Base-by-base conservation (phyloP, 768 basidiomycete genomes). In the Tulasnella sp. region DNA sequence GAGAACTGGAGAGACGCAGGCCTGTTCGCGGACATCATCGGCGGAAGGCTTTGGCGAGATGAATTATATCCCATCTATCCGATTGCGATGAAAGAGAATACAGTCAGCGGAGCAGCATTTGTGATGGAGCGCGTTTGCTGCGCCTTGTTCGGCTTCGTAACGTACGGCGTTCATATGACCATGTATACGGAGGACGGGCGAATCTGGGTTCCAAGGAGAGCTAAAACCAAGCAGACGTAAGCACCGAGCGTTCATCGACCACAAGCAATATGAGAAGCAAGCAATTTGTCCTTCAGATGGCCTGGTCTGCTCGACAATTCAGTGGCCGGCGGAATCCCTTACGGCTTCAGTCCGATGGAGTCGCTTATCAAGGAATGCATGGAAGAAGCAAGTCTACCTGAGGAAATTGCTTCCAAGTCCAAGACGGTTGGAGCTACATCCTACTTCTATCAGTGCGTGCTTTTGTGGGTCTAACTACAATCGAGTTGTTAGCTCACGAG, bases 151-250 rank as follows among this genome's bases (percentile, higher is more conserved):
- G 95, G 96, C 2, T 79, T 95, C 7, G 85, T 92, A 67, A 97
- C 95, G 0, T 95, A 91, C 76, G 96, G 97, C 0, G 91, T 96
- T 2, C 97, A 98, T 79, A 86, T 95, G 88, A 91, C 87, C 22
- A 86, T 89, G 68, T 93, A 87, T 77, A 84, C 86, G 52, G 83
- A 85, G 75, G 83, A 44, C 72, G 78, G 90, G 77, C 83, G 81
- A 73, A 81, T 97, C 2, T 98, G 97, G 96, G 88, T 94, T 0
- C 95, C 97, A 1, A 90, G 88, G 9, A 85, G 97, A 16, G 85
- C 93, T 1, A 83, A 81, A 73, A 95, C 90, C 8, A 99, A 99
- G 79, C 91, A 88, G 76, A 98, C 95, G 91, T 94, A 76, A 75
- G 89, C 84, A 26, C 72, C n/a, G 16, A 22, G 17, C n/a, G 26